phyloP scores from a whole-genome alignment of 768 basidiomycete species.

The Fomitopsis serialis region DNA sequence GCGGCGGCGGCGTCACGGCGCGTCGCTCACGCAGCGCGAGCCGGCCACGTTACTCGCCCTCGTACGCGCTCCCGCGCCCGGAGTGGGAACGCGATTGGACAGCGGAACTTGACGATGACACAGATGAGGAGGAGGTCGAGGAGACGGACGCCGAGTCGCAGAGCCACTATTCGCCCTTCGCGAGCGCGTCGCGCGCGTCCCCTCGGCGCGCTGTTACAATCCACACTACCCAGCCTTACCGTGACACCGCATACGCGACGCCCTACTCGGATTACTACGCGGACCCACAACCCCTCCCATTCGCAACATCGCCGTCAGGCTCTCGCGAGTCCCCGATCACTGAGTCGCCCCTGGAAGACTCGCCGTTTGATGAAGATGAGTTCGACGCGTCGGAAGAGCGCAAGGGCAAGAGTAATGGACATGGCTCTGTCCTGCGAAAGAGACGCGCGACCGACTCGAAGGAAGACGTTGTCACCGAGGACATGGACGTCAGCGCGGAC shows the following conservation, averaged over 20 bases:
- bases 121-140: slow-evolving; percentile 18
- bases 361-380: not conserved
- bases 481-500: not conserved
- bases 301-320: slow-evolving; percentile 16
- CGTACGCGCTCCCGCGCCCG: slow-evolving; percentile 16
- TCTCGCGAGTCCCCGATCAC: slow-evolving; percentile 14
- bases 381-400: not conserved
- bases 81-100: slow-evolving; percentile 22
- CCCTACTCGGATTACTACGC: slow-evolving; percentile 10
- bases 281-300: slow-evolving; percentile 9
- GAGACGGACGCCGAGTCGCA: slow-evolving; percentile 17
- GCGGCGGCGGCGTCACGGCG: slow-evolving; percentile 1
- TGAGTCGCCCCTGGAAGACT: slow-evolving; percentile 17
- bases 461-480: slow-evolving; percentile 5
- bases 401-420: not conserved
- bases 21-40: slow-evolving; percentile 12
- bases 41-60: slow-evolving; percentile 6
- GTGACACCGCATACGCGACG: slow-evolving; percentile 10
- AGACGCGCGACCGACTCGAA: slow-evolving; percentile 6
- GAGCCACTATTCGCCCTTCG: slow-evolving; percentile 14
- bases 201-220: slow-evolving; percentile 11
- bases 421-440: slow-evolving; percentile 2
- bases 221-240: slow-evolving; percentile 10
- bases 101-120: slow-evolving; percentile 12
- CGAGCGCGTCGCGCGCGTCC: slow-evolving; percentile 6